Conservation (phyloP, 2,329 filamentous ascomycete species). For the Diaporthe nobilis region DNA sequence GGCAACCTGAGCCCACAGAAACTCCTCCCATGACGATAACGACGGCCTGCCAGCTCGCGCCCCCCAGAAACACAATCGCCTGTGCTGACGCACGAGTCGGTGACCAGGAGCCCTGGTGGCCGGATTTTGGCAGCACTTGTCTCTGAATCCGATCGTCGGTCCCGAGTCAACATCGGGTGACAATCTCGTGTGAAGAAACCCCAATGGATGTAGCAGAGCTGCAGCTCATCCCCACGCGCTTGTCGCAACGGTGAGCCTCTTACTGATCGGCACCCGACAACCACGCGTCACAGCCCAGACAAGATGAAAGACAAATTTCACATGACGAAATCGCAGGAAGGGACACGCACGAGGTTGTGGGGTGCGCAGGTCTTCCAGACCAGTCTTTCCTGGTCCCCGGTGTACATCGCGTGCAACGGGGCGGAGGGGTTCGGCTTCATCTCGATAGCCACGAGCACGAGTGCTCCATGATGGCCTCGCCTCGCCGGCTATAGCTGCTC, state of each 20-base stretch:
- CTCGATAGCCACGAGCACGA: slow-evolving; percentile 19
- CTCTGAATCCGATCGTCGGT: slow-evolving; percentile 9
- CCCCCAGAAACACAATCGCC: background rate
- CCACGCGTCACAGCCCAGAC: slow-evolving; percentile 7
- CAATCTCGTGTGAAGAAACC: background rate
- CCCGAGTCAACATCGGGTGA: slow-evolving; percentile 11
- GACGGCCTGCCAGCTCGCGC: background rate
- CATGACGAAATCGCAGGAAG: background rate
- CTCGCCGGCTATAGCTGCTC: background rate
- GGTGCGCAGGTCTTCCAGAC: slow-evolving; percentile 1
- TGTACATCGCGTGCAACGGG: background rate
- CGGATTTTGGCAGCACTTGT: background rate
- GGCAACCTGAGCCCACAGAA: slow-evolving; percentile 15
- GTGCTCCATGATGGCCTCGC: slow-evolving; percentile 5
- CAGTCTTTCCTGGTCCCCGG: background rate
- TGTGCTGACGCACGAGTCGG: background rate
- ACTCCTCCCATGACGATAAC: slow-evolving; percentile 3
- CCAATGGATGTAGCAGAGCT: slow-evolving; percentile 18
- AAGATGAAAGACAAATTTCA: background rate
- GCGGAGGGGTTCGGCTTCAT: background rate
- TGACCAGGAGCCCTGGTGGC: background rate
- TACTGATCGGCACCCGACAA: background rate
- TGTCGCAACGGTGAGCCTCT: slow-evolving; percentile 1
- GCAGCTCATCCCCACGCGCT: slow-evolving; percentile 25
- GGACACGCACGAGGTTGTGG: background rate